These are phyloP conservation scores for Mucuna pruriens DNA, from an alignment of 306 rosid species.

Conservation along the genomic window DNA sequence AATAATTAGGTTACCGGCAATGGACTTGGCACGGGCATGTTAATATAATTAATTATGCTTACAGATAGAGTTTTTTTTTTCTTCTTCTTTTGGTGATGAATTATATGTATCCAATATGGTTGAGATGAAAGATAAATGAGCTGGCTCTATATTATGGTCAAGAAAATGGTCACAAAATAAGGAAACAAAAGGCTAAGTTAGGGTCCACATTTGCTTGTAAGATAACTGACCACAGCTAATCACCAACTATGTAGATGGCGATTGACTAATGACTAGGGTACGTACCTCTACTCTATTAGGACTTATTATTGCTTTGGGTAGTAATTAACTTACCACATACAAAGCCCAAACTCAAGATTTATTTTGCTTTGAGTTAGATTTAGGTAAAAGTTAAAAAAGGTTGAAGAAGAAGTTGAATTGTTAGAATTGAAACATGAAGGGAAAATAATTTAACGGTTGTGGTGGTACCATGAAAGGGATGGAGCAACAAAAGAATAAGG, in stretches of 20 bases:
- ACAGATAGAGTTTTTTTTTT: not conserved
- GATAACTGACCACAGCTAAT: constrained; percentile 40
- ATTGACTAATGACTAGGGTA: constrained; percentile 26
- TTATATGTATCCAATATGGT: constrained; percentile 7
- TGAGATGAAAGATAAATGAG: constrained; percentile 37
- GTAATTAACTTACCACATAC: not conserved
- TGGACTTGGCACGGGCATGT: not conserved
- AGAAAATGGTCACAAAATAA: constrained; percentile 25
- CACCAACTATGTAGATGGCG: constrained; percentile 24
- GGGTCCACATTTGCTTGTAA: constrained; percentile 34
- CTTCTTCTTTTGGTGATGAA: constrained; percentile 19
- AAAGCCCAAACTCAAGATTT: not conserved
- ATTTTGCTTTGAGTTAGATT: not conserved
- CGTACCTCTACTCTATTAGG: not conserved
- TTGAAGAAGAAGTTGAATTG: not conserved
- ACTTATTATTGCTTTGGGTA: not conserved
- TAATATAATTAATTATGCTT: not conserved
- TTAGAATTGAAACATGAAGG: not conserved
- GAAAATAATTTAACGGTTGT: not conserved
- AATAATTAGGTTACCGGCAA: constrained; percentile 36
- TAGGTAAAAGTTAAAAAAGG: constrained; percentile 24
- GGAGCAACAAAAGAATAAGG: constrained; percentile 39
- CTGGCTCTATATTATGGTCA: constrained; percentile 44
- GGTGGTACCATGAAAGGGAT: constrained; percentile 36
- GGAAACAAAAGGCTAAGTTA: constrained; percentile 22